phyloP scores from a whole-genome alignment of 345 rosid genomes.

The Microthlaspi erraticum region DNA sequence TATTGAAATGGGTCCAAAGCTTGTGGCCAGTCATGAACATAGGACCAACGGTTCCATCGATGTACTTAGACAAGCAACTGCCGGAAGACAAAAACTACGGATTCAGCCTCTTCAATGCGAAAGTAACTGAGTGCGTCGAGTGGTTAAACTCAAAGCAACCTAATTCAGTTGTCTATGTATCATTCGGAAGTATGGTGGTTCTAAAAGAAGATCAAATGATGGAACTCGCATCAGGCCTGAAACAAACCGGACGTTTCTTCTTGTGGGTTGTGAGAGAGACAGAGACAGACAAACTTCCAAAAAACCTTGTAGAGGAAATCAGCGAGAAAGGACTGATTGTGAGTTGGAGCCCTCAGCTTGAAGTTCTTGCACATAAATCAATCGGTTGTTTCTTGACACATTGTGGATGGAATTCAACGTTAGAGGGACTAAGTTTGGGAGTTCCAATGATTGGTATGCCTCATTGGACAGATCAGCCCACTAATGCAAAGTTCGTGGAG shows the following conservation, averaged over 20 bases:
- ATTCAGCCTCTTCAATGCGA: conserved; percentile 55
- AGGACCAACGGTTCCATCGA: conserved; percentile 65
- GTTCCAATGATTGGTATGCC: conserved; percentile 54
- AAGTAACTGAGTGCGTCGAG: conserved; percentile 40
- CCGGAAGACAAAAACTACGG: conserved; percentile 55
- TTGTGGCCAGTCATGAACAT: conserved; percentile 48
- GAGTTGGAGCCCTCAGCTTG: conserved; percentile 60
- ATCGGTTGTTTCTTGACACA: conserved; percentile 58
- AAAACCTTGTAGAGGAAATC: conserved; percentile 39
- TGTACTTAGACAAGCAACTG: conserved; percentile 51
- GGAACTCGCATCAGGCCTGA: conserved; percentile 57
- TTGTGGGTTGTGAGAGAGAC: conserved; percentile 70
- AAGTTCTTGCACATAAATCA: conserved; percentile 54
- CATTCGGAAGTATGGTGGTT: conserved; percentile 63
- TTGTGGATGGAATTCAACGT: conserved; percentile 59
- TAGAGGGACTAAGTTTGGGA: conserved; percentile 42
- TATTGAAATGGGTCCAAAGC: conserved; percentile 49
- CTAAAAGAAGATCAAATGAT: conserved; percentile 55
- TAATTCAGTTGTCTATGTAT: conserved; percentile 58
- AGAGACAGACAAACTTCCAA: conserved; percentile 52
- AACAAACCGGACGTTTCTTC: conserved; percentile 39
- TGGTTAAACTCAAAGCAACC: conserved; percentile 59
- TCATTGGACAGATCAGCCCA: conserved; percentile 45
- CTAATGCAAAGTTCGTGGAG: conserved; percentile 49
- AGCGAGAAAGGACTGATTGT: conserved; percentile 52